Evolutionary conservation across 2,329 filamentous ascomycete species (phyloP), one percentile per base, ranked within the genome.

Genomic region (Uncinocarpus reesii): DNA sequence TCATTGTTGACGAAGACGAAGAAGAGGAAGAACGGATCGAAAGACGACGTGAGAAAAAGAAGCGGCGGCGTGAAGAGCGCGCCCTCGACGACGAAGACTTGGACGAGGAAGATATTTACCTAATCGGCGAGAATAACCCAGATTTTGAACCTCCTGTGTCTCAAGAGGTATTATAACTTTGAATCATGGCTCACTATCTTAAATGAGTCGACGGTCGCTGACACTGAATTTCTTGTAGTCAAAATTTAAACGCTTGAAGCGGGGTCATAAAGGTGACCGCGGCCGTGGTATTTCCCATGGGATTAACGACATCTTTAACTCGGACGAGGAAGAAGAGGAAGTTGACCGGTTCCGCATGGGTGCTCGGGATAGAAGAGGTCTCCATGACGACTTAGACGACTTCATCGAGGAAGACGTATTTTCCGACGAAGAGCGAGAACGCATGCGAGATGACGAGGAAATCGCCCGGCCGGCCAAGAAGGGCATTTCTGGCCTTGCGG

Each of bases 341-440:
- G 65, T 63, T 15, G 74, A 77, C 48, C 75, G 75, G 50, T 68
- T 67, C 23, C 61, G 62, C 37, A 60, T 64, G 38, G 63, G 60
- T 36, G 63, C 66, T 26, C 57, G 59, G 16, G 68, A 72, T 51
- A 77, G 78, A 52, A 76, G 84, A 50, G 73, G 74, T 29, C 73
- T 78, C 52, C 78, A 78, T 40, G 85, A 93, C 64, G 87, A 94
- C 60, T 86, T 94, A 65, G 87, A 87, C 52, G 89, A 90, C 63
- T 98, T 98, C 66, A 98, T 98, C 61, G 90, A 96, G 63, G 88
- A 95, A 58, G 92, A 96, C 59, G 89, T 87, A 53, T 86, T 88
- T 42, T 86, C 87, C 42, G 87, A 94, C 56, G 87, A 93, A 52
- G 85, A 86, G 58, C 75, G 79, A 15, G 79, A 83, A 48, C 80